Conservation (phyloP, 257 asterid species). For the Cinchona pubescens region DNA sequence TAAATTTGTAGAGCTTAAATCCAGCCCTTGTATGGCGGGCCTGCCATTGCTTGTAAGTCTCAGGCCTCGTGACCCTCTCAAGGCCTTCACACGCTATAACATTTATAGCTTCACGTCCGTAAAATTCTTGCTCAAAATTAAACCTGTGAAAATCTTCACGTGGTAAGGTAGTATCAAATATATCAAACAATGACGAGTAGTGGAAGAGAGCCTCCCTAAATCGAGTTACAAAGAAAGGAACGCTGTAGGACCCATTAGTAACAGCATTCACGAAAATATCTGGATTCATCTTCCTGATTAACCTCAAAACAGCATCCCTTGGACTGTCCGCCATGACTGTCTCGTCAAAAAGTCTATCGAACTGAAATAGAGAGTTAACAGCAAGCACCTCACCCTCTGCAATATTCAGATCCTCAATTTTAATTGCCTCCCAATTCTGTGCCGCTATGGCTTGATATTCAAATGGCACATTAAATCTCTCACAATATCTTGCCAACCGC, state of each 20-base stretch:
- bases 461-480: constrained; percentile 71
- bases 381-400: constrained; percentile 60
- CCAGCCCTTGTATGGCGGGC: constrained; percentile 67
- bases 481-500: constrained; percentile 70
- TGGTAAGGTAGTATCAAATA: constrained; percentile 68
- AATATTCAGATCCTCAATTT: constrained; percentile 66
- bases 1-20: too few species aligned
- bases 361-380: constrained; percentile 66
- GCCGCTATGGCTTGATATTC: constrained; percentile 67
- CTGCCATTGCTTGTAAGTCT: constrained; percentile 93
- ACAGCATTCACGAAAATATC: constrained; percentile 55
- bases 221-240: constrained; percentile 84
- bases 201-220: constrained; percentile 87
- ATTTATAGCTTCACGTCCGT: constrained; percentile 70
- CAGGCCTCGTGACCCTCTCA: constrained; percentile 88
- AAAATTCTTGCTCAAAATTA: constrained; percentile 70
- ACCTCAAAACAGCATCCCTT: constrained; percentile 60
- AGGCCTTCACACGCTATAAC: constrained; percentile 85
- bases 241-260: constrained; percentile 57
- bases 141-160: constrained; percentile 65
- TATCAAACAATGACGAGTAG: constrained; percentile 75
- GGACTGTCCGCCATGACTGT: constrained; percentile 62
- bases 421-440: constrained; percentile 72
- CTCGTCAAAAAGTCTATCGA: constrained; percentile 67
- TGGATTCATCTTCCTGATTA: constrained; percentile 68